phyloP scores from a whole-genome alignment of 306 rosid genomes.

The Sicyos edulis region DNA sequence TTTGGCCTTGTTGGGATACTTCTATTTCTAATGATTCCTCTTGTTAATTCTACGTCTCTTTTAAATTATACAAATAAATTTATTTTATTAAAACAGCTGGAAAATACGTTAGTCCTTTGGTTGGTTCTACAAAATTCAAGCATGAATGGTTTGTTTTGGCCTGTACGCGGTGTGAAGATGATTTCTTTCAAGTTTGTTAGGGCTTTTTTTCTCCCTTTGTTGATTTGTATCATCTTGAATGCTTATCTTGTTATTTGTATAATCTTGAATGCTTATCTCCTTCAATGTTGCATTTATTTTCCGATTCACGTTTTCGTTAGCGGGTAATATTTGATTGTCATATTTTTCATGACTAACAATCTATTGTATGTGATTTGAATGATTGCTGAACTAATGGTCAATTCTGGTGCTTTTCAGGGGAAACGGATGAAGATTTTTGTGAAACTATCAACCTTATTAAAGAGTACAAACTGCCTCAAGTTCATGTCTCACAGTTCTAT shows the following conservation, averaged over 20 bases:
- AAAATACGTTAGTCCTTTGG: neutral
- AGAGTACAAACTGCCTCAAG: slow-evolving; percentile 78
- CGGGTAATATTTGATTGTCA: neutral
- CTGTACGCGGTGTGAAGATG: neutral
- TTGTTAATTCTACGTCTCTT: neutral
- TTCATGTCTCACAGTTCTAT: slow-evolving; percentile 96
- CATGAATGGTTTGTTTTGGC: neutral
- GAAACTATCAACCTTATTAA: slow-evolving; percentile 66
- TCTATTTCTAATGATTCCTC: neutral
- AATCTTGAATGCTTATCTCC: neutral
- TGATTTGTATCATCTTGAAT: neutral
- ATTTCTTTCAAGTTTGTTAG: neutral
- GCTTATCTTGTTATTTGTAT: neutral
- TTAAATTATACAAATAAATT: neutral
- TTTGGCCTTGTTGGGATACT: slow-evolving; percentile 5
- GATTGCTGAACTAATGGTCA: slow-evolving; percentile 14
- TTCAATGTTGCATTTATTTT: neutral
- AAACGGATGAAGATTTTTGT: slow-evolving; percentile 82
- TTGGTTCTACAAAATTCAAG: neutral
- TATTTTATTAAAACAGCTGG: neutral
- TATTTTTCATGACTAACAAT: neutral
- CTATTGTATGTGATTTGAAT: slow-evolving; percentile 1
- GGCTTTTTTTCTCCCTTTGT: neutral
- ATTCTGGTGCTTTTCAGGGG: slow-evolving; percentile 58
- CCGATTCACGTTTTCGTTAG: neutral